Percentiles rank a stretch among this genome's conserved stretches.
Evolutionary conservation across 2,329 filamentous ascomycete species (phyloP).

Genomic region (Aspergillus costaricaensis): DNA sequence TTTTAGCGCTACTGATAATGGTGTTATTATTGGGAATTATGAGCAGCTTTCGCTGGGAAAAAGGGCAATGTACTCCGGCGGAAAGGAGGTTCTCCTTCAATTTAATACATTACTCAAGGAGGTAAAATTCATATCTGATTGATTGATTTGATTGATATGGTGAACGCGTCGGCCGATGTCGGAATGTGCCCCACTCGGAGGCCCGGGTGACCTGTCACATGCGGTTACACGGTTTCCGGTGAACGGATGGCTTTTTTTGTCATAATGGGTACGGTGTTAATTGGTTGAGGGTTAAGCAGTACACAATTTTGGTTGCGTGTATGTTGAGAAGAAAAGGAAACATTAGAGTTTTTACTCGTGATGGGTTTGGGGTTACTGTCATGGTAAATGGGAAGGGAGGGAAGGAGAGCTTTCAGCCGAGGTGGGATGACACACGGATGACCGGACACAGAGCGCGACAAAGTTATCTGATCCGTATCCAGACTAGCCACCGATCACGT

Average conservation of each 20-base stretch:
- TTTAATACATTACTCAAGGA: neutral
- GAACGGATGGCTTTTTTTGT: too few relatives aligned
- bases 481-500: slow-evolving; percentile 1
- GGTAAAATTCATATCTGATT: slow-evolving; percentile 5
- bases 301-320: too few relatives aligned
- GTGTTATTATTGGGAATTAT: neutral
- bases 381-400: neutral
- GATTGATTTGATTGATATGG: slow-evolving; percentile 13
- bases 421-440: slow-evolving; percentile 18
- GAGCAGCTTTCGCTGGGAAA: neutral
- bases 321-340: neutral
- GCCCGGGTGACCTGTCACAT: neutral
- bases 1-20: neutral
- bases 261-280: neutral
- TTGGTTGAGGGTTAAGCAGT: neutral
- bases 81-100: neutral
- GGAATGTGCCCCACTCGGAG: neutral
- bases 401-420: neutral
- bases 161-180: slow-evolving; percentile 7
- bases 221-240: neutral
- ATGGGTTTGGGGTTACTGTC: neutral
- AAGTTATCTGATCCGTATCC: slow-evolving; percentile 27
- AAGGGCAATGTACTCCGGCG: neutral
- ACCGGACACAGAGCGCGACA: neutral
- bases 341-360: neutral